Conservation (phyloP, 2,329 filamentous ascomycete species). For the Curvularia spicifera region DNA sequence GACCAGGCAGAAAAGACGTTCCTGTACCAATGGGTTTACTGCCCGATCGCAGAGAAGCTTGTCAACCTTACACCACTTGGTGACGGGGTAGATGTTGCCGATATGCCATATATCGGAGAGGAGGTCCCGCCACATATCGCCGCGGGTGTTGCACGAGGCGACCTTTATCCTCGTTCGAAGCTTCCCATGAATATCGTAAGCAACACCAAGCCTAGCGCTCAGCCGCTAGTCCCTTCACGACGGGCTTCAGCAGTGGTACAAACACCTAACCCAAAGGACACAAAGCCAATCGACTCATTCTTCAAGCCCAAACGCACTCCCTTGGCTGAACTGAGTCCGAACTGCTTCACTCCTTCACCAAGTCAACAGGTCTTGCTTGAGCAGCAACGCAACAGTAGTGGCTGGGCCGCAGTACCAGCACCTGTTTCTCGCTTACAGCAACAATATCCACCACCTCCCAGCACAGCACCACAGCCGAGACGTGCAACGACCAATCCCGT, state of each 20-base stretch:
- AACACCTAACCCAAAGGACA: conserved; percentile 63
- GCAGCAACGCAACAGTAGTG: conserved; percentile 56
- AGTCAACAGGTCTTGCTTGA: conserved; percentile 67
- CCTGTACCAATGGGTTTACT: conserved; percentile 92
- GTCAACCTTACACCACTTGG: conserved; percentile 76
- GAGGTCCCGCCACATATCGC: conserved; percentile 74
- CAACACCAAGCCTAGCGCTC: conserved; percentile 43
- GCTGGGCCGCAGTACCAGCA: conserved; percentile 62
- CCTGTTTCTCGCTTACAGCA: conserved; percentile 49
- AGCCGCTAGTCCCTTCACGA: conserved; percentile 50
- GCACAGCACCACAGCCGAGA: conserved; percentile 53
- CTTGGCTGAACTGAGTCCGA: conserved; percentile 71
- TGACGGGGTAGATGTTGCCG: conserved; percentile 66
- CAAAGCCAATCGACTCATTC: conserved; percentile 67
- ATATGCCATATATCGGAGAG: conserved; percentile 82
- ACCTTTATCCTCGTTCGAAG: conserved; percentile 91
- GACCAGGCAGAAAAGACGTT: conserved; percentile 90
- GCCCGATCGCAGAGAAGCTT: conserved; percentile 71
- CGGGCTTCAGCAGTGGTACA: conserved; percentile 28
- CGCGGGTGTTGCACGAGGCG: conserved; percentile 75
- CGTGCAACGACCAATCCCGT: conserved; percentile 48
- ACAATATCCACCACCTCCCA: conserved; percentile 29
- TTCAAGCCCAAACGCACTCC: conserved; percentile 69
- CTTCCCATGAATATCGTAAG: conserved; percentile 56
- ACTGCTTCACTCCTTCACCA: conserved; percentile 70